Evolutionary conservation across 1,284 basidiomycete genomes (phyloP), one percentile per base, ranked within the genome.

Genomic region (Vanrija humicola): DNA sequence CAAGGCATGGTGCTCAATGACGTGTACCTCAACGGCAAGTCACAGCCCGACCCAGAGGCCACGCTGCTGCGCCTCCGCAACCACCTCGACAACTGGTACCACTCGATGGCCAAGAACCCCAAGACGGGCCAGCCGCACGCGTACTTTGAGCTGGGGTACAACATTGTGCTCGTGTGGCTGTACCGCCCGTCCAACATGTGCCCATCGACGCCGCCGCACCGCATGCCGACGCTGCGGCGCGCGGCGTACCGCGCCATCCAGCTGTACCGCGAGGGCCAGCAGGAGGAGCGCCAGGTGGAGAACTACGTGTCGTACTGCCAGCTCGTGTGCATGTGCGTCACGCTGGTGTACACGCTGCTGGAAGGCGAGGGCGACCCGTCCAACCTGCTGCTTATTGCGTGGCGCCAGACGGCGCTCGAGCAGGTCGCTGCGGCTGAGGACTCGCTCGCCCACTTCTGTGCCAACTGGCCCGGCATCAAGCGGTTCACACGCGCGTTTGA

Each of bases 401-500:
- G 44, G 44, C 44, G 44, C n/a, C 21, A 21, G 21, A 26, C 44
- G 16, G 44, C 44, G 9, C 23, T 46, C 21, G 44, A 21, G 16
- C 21, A 46, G n/a, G 44, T 46, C 44, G 44, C n/a, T 3, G n/a
- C 44, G 7, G 28, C 21, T 14, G 44, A 46, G 23, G 44, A 21
- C 21, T 28, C 34, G 15, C 23, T 38, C 12, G 26, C 29, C 26
- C 38, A 40, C n/a, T 38, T 38, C n/a, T 38, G 38, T 18, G 18
- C 29, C 16, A 29, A 29, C n/a, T 48, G 47, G 38, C 29, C 29
- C 8, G 47, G 47, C 19, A 29, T 48, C 34, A n/a, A 40, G 26
- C 29, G 38, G 15, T 89, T 89, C 43, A 87, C 87, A 0, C 86
- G 86, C n/a, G 44, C 44, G 44, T 46, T 46, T 14, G 21, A 26